Conservation (phyloP, 257 asterid genomes). For the Solanum appendiculatum region DNA sequence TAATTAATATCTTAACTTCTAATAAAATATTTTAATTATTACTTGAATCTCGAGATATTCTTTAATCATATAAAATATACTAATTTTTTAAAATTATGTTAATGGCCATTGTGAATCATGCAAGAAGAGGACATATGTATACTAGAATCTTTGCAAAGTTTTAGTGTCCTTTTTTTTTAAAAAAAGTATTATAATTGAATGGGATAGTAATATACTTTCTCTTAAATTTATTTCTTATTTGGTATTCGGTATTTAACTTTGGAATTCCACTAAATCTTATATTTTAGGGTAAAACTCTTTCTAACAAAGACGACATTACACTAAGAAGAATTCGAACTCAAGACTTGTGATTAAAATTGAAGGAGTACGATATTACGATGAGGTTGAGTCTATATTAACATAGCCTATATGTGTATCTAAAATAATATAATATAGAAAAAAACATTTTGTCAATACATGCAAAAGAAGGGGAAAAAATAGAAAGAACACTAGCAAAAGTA, state of each 20-base stretch:
- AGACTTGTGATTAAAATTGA: fast-evolving
- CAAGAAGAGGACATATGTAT: background rate
- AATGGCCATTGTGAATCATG: background rate
- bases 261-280: too few species aligned
- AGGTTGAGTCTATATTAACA: background rate
- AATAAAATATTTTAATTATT: too few species aligned
- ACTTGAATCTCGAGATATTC: too few species aligned
- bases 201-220: too few species aligned
- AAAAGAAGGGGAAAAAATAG: background rate
- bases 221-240: too few species aligned
- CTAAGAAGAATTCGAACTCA: too few species aligned
- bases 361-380: background rate
- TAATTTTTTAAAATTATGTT: fast-evolving
- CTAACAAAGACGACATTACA: fast-evolving
- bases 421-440: background rate
- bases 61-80: too few species aligned
- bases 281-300: too few species aligned
- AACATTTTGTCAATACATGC: background rate
- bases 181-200: too few species aligned
- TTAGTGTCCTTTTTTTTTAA: too few species aligned
- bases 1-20: too few species aligned
- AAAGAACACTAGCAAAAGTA: background rate
- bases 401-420: background rate
- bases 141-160: too few species aligned
- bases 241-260: background rate